Evolutionary conservation across 257 asterid species (phyloP).

Genomic region (Thymus quinquecostatus): DNA sequence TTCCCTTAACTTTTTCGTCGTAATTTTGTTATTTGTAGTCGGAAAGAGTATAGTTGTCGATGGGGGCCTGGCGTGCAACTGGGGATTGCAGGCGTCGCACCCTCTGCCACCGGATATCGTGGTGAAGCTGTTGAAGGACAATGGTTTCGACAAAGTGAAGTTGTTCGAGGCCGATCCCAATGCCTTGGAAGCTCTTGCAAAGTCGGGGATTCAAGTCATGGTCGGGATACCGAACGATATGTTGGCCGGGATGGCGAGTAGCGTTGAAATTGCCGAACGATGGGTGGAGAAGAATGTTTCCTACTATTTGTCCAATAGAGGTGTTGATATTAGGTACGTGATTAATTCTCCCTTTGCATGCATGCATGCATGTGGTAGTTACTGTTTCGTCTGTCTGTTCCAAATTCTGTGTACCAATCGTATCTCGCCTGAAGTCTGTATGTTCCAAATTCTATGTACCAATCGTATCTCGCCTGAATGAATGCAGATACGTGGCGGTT

Average conservation of each 20-base stretch:
- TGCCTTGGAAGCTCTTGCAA: constrained; percentile 67
- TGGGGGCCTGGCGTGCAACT: constrained; percentile 62
- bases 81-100: constrained; percentile 70
- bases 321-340: constrained; percentile 74
- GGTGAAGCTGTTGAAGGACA: constrained; percentile 76
- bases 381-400: no score
- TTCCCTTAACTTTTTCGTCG: constrained; percentile 19
- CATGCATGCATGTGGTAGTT: no score
- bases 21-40: constrained; percentile 34
- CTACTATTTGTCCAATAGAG: constrained; percentile 57
- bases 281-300: constrained; percentile 85
- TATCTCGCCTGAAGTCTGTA: no score
- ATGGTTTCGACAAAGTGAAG: constrained; percentile 80
- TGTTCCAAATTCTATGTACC: no score
- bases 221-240: constrained; percentile 92
- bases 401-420: no score
- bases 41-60: constrained; percentile 28
- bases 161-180: constrained; percentile 82
- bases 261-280: constrained; percentile 66
- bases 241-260: constrained; percentile 64
- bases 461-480: no score
- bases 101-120: constrained; percentile 69
- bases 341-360: no score
- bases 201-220: constrained; percentile 84
- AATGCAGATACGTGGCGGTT: constrained; percentile 72